These are phyloP conservation scores for Neurospora sp. DNA, from an alignment of 495 filamentous ascomycete species.

Conservation along the genomic window DNA sequence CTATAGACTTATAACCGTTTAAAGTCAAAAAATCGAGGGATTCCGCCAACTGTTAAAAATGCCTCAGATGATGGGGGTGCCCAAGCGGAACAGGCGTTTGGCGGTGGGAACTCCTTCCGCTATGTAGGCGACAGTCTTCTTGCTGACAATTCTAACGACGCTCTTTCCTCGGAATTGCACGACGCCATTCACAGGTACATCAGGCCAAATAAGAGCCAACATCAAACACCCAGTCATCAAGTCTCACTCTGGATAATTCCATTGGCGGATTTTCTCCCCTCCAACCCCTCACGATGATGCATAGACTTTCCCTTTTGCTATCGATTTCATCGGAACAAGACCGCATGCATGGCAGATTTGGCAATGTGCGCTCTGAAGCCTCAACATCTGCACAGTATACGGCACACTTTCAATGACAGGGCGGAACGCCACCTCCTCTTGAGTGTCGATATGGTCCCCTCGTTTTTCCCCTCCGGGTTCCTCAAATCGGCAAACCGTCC, in stretches of 20 bases:
- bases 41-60: too few relatives aligned
- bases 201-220: background rate
- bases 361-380: background rate
- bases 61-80: too few relatives aligned
- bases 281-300: background rate
- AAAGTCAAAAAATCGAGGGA: too few relatives aligned
- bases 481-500: background rate
- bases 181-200: background rate
- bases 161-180: background rate
- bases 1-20: too few relatives aligned
- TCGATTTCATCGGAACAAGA: background rate
- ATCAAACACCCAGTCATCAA: background rate
- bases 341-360: background rate
- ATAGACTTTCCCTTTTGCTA: background rate
- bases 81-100: too few relatives aligned
- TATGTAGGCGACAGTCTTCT: too few relatives aligned
- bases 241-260: background rate
- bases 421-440: background rate
- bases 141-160: background rate
- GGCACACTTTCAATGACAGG: background rate
- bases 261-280: background rate
- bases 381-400: background rate
- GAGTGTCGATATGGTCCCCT: background rate
- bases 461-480: background rate
- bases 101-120: too few relatives aligned